Evolutionary conservation across 192 early-diverging fungal genomes (phyloP).

Genomic region (Coemansia furcata): DNA sequence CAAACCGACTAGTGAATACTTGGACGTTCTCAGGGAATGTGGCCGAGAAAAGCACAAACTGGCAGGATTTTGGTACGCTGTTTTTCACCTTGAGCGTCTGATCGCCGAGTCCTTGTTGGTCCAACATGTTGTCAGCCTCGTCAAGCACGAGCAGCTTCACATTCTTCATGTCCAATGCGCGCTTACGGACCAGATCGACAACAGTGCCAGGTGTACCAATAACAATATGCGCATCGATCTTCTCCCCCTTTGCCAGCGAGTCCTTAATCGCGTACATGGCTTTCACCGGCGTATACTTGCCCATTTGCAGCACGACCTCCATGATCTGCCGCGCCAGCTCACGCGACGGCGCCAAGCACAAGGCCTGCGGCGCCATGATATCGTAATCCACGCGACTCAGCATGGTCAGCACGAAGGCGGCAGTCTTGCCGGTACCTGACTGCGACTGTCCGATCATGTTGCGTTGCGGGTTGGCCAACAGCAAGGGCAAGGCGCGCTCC

Average conservation of each 20-base stretch:
- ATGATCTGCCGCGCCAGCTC: slow-evolving; percentile 95
- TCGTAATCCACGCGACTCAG: slow-evolving; percentile 78
- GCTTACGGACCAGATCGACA: slow-evolving; percentile 65
- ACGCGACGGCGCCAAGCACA: slow-evolving; percentile 89
- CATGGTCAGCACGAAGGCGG: slow-evolving; percentile 93
- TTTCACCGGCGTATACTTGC: slow-evolving; percentile 80
- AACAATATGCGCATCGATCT: slow-evolving; percentile 75
- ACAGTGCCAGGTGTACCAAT: slow-evolving; percentile 97
- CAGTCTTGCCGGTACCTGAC: slow-evolving; percentile 97
- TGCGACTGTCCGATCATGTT: slow-evolving; percentile 99
- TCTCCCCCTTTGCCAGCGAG: slow-evolving; percentile 53
- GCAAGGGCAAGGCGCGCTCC: slow-evolving; percentile 86
- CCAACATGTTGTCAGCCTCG: slow-evolving; percentile 99
- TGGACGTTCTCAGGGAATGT: slow-evolving; percentile 84
- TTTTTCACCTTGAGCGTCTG: slow-evolving; percentile 84
- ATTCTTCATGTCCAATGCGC: slow-evolving; percentile 58
- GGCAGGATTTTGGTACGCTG: slow-evolving; percentile 66
- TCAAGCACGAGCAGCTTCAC: slow-evolving; percentile 90
- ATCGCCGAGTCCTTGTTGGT: slow-evolving; percentile 79
- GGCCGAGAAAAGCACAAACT: slow-evolving; percentile 93
- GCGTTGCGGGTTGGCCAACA: slow-evolving; percentile 80
- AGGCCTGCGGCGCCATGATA: slow-evolving; percentile 68
- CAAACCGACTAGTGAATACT: slow-evolving; percentile 75
- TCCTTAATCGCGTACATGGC: slow-evolving; percentile 81
- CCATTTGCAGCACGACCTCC: slow-evolving; percentile 87